Evolutionary conservation across 2,329 filamentous ascomycete species (phyloP), one percentile per base, ranked within the genome.

Genomic region (Monosporascus sp.): DNA sequence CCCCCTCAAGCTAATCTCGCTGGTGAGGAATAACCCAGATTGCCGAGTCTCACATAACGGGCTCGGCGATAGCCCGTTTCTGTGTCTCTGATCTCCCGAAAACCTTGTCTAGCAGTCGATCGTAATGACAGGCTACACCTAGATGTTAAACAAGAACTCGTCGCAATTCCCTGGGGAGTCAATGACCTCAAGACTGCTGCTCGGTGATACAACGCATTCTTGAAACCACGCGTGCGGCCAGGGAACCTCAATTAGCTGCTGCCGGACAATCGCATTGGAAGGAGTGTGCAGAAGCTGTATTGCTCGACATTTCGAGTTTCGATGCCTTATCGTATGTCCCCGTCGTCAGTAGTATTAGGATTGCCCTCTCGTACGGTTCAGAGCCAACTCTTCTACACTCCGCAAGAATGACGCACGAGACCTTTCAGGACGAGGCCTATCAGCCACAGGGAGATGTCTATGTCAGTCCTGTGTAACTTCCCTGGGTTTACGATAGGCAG

Each of bases 381-480:
- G 31, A 20, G 43, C 26, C 28, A 28, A 45, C 46, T 43, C 37
- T 40, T 6, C 9, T 37, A 45, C 9, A 31, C 28, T 5, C 41
- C 41, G n/a, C 11, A 14, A 15, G 7, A 44, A 44, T 44, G 41
- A 20, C 53, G 18, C 40, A 57, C 37, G 47, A 55, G 4, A 48
- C 50, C 2, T 78, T 77, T 54, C 60, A 68, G 15, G 65, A 65
- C 22, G 70, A 71, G 55, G 72, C 73, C 5, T 78, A 77, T 41
- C 65, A 66, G 49, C 64, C 68, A 44, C 73, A 77, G 56, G 72
- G 70, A 47, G 72, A 74, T 8, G 63, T 71, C 20, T 77, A 69
- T 52, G 64, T 65, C n/a, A 58, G 62, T 63, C 28, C 15, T 41
- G 31, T 14, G 35, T 43, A 8, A 51, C 24, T 6, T 9, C 28